phyloP scores from a whole-genome alignment of 2,329 filamentous ascomycete genomes.

The Cladosporium sp. region DNA sequence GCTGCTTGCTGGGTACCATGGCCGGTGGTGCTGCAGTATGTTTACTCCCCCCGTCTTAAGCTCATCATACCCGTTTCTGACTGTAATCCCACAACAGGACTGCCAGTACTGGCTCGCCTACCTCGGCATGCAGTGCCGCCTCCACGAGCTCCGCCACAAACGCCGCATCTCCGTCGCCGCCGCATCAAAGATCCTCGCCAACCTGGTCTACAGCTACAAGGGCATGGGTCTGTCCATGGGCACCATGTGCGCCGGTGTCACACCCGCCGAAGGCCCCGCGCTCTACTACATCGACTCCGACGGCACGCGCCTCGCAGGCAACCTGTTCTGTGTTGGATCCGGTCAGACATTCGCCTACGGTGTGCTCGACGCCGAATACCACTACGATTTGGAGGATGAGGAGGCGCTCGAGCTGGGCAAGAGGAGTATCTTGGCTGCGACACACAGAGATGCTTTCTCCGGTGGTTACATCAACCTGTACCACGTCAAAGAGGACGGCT shows the following conservation, averaged over 20 bases:
- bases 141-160: constrained; percentile 99
- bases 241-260: constrained; percentile 98
- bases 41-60: constrained; percentile 14
- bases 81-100: constrained; percentile 55
- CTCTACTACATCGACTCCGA: constrained; percentile 99
- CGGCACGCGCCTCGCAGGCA: constrained; percentile 84
- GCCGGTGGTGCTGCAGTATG: constrained; percentile 87
- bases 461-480: constrained; percentile 98
- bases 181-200: constrained; percentile 96
- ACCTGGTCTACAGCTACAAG: constrained; percentile 98
- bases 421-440: constrained; percentile 90
- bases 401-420: constrained; percentile 87
- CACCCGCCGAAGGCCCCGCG: constrained; percentile 88
- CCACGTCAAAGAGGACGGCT: constrained; percentile 97
- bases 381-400: constrained; percentile 78
- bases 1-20: constrained; percentile 91
- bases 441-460: constrained; percentile 96
- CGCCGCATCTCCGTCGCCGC: constrained; percentile 96
- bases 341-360: constrained; percentile 99
- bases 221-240: constrained; percentile 98
- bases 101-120: constrained; percentile 99
- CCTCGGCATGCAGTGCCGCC: constrained; percentile 96
- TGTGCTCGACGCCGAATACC: constrained; percentile 93
- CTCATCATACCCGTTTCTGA: neutral
- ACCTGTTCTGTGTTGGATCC: constrained; percentile 96